Conservation (phyloP, 1,284 basidiomycete genomes). For the Leucocoprinus gongylophorus region DNA sequence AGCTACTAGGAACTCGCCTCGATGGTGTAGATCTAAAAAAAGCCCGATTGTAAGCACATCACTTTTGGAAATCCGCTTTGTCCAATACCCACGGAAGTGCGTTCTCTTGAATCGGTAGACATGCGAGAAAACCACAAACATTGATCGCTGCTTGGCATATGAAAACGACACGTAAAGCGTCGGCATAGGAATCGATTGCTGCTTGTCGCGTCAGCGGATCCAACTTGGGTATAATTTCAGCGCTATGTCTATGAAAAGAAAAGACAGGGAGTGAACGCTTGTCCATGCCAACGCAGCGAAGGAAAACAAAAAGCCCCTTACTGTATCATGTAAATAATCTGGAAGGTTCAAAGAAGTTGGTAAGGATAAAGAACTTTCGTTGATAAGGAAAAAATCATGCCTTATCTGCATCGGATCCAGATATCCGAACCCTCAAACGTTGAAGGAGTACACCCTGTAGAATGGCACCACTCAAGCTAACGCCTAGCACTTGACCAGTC, state of each 20-base stretch:
- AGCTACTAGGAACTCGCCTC: slow-evolving; percentile 50
- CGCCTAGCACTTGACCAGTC: slow-evolving; percentile 86
- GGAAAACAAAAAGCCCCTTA: slow-evolving; percentile 24
- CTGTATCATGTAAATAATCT: slow-evolving; percentile 71
- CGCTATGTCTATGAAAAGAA: slow-evolving; percentile 52
- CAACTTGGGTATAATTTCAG: slow-evolving; percentile 70
- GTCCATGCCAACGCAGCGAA: slow-evolving; percentile 6
- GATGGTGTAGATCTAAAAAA: slow-evolving; percentile 51
- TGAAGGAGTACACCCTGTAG: slow-evolving; percentile 68
- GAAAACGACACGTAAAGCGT: slow-evolving; percentile 82
- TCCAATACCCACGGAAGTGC: slow-evolving; percentile 52
- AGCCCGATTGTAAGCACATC: background rate
- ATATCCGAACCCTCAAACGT: slow-evolving; percentile 65
- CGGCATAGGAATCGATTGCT: slow-evolving; percentile 78
- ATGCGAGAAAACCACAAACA: slow-evolving; percentile 53
- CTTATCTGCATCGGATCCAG: slow-evolving; percentile 64
- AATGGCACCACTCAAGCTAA: slow-evolving; percentile 76
- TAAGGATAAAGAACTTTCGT: slow-evolving; percentile 15
- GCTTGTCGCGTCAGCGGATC: slow-evolving; percentile 52
- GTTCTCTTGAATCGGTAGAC: slow-evolving; percentile 71
- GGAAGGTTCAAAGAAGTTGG: slow-evolving; percentile 19
- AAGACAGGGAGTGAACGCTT: slow-evolving; percentile 7
- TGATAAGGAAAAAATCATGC: slow-evolving; percentile 36
- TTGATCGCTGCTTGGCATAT: slow-evolving; percentile 65
- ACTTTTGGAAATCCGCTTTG: background rate